Conservation (phyloP, 2,329 filamentous ascomycete species). For the Aspergillus ustus region DNA sequence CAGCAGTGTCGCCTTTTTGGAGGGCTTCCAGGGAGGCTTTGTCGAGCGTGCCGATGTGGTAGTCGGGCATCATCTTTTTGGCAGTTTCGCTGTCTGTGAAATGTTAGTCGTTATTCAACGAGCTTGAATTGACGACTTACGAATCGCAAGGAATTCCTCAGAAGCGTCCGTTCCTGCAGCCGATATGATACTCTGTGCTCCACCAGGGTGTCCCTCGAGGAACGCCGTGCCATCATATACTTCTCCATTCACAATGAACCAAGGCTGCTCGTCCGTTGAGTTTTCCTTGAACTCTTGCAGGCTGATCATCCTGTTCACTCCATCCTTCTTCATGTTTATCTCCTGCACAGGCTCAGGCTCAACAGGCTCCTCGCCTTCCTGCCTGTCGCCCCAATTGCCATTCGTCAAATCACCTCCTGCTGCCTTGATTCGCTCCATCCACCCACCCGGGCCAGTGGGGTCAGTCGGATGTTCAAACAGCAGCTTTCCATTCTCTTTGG, state of each 20-base stretch:
- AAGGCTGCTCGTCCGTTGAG: slow-evolving; percentile 67
- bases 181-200: slow-evolving; percentile 79
- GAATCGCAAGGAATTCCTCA: slow-evolving; percentile 91
- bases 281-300: slow-evolving; percentile 75
- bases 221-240: slow-evolving; percentile 87
- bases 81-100: slow-evolving; percentile 84
- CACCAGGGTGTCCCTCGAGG: slow-evolving; percentile 81
- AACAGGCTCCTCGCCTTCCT: slow-evolving; percentile 54
- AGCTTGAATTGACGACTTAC: slow-evolving; percentile 57
- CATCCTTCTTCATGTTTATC: slow-evolving; percentile 76
- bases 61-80: slow-evolving; percentile 83
- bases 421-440: slow-evolving; percentile 93
- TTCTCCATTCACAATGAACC: slow-evolving; percentile 87
- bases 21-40: slow-evolving; percentile 62
- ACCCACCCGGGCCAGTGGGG: slow-evolving; percentile 77
- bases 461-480: slow-evolving; percentile 89
- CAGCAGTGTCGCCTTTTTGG: slow-evolving; percentile 45
- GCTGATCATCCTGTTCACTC: slow-evolving; percentile 65
- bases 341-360: slow-evolving; percentile 62
- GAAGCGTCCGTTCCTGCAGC: slow-evolving; percentile 81
- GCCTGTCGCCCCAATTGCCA: slow-evolving; percentile 80
- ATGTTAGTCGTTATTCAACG: neutral
- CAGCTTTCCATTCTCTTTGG: slow-evolving; percentile 66
- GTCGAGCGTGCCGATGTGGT: slow-evolving; percentile 81
- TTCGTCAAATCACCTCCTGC: slow-evolving; percentile 78